phyloP scores from a whole-genome alignment of 495 filamentous ascomycete genomes.

The Xylaria sp. region DNA sequence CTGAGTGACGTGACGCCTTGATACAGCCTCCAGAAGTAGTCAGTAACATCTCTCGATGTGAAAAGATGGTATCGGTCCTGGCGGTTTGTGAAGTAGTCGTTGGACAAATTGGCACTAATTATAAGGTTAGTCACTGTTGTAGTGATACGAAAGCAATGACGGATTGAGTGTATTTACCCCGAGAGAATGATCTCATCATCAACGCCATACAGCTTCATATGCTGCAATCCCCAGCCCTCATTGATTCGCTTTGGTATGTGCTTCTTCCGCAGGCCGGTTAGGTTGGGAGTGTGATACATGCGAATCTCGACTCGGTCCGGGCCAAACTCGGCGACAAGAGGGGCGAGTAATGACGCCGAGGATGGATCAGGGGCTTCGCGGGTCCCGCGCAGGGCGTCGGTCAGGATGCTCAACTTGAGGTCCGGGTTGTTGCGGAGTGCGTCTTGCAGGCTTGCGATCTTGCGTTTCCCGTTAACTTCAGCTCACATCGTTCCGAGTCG shows the following conservation, averaged over 20 bases:
- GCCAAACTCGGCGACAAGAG: conserved; percentile 83
- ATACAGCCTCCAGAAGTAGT: conserved; percentile 83
- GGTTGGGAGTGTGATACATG: conserved; percentile 97
- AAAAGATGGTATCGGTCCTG: conserved; percentile 96
- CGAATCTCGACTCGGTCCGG: conserved; percentile 87
- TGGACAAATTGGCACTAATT: conserved; percentile 82
- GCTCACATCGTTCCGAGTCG: conserved; percentile 16
- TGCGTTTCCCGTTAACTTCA: conserved; percentile 18
- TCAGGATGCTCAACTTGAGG: conserved; percentile 89
- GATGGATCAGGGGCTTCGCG: conserved; percentile 88
- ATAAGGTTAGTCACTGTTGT: neutral
- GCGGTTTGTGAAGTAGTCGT: conserved; percentile 95
- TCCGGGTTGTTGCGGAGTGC: conserved; percentile 76
- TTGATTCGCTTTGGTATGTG: conserved; percentile 89
- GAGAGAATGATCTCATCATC: conserved; percentile 97
- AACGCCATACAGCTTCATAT: conserved; percentile 98
- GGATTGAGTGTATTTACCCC: conserved; percentile 58
- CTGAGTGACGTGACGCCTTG: conserved; percentile 78
- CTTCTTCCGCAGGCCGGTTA: conserved; percentile 85
- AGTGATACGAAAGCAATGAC: neutral
- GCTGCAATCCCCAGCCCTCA: conserved; percentile 97
- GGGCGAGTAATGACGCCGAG: conserved; percentile 85
- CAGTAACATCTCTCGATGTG: conserved; percentile 74
- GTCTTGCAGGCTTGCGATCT: conserved; percentile 79
- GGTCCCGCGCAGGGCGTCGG: conserved; percentile 89